Evolutionary conservation across 495 filamentous ascomycete genomes (phyloP).

Genomic region (Penicillium chermesinum): DNA sequence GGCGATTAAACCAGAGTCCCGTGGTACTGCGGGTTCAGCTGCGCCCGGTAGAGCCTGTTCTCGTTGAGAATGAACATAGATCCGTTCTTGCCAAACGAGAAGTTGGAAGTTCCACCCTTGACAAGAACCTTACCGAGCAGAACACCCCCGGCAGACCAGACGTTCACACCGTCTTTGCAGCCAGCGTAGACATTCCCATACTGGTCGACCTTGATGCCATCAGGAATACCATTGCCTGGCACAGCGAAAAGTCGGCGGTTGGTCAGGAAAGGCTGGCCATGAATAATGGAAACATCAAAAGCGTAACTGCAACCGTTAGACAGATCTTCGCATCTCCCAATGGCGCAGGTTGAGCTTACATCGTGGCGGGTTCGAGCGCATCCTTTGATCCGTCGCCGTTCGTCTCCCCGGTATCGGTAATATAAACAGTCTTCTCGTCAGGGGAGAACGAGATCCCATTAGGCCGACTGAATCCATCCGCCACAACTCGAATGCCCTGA

Average conservation of each 20-base stretch:
- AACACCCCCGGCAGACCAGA: constrained; percentile 54
- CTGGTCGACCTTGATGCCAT: constrained; percentile 57
- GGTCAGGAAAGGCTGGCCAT: constrained; percentile 35
- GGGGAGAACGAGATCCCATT: constrained; percentile 48
- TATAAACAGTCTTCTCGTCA: constrained; percentile 42
- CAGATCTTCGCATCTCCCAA: not conserved
- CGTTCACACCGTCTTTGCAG: constrained; percentile 56
- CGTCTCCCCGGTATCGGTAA: constrained; percentile 43
- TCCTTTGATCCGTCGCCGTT: constrained; percentile 22
- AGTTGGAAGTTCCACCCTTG: constrained; percentile 35
- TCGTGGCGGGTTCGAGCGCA: constrained; percentile 16
- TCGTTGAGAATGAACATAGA: constrained; percentile 41
- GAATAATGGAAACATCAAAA: constrained; percentile 17
- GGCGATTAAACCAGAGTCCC: constrained; percentile 19
- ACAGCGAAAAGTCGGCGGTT: constrained; percentile 58
- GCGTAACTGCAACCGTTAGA: constrained; percentile 17
- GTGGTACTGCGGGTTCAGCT: constrained; percentile 23
- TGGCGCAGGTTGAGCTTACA: constrained; percentile 20
- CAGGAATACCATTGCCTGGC: constrained; percentile 48
- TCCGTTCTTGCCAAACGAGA: constrained; percentile 40
- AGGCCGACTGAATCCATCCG: constrained; percentile 44
- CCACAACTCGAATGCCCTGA: constrained; percentile 42
- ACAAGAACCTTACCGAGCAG: constrained; percentile 50
- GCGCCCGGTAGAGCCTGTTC: constrained; percentile 37
- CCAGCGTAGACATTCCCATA: constrained; percentile 59